phyloP scores from a whole-genome alignment of 139 green algal species.

The Micractinium conductrix region DNA sequence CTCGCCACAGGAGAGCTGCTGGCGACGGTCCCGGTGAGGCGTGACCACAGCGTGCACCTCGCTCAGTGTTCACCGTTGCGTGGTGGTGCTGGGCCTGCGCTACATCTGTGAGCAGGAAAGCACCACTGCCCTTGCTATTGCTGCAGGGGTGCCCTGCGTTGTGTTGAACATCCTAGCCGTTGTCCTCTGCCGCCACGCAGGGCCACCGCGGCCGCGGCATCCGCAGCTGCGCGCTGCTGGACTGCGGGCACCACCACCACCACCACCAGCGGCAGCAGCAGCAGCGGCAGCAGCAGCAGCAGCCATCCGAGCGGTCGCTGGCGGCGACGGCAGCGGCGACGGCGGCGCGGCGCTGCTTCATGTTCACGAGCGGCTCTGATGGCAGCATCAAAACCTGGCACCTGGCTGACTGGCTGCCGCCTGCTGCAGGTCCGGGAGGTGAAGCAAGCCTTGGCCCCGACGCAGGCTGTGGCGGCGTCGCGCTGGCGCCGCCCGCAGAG shows the following conservation, averaged over 20 bases:
- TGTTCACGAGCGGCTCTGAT: slow-evolving; percentile 54
- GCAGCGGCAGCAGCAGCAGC: background rate
- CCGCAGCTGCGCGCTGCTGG: slow-evolving; percentile 31
- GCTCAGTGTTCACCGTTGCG: too few species aligned
- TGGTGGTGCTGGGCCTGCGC: too few species aligned
- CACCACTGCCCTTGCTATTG: too few species aligned
- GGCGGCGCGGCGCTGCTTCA: background rate
- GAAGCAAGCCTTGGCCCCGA: background rate
- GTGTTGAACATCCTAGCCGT: background rate
- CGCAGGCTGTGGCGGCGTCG: background rate
- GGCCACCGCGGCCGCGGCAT: slow-evolving; percentile 49
- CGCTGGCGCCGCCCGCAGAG: background rate
- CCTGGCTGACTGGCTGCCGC: slow-evolving; percentile 42
- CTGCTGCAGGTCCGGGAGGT: background rate
- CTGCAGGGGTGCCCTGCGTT: too few species aligned
- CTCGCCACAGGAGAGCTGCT: slow-evolving; percentile 28
- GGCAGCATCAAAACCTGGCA: slow-evolving; percentile 50
- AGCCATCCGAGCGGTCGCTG: too few species aligned
- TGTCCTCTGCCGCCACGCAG: background rate
- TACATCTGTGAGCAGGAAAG: too few species aligned
- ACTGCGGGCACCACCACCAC: too few species aligned
- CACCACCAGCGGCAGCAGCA: background rate
- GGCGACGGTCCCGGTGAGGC: slow-evolving; percentile 12
- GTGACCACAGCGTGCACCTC: background rate
- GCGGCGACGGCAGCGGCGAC: background rate